Evolutionary conservation across 129 eudicot genomes (phyloP).

Genomic region (Artemisia argyi): DNA sequence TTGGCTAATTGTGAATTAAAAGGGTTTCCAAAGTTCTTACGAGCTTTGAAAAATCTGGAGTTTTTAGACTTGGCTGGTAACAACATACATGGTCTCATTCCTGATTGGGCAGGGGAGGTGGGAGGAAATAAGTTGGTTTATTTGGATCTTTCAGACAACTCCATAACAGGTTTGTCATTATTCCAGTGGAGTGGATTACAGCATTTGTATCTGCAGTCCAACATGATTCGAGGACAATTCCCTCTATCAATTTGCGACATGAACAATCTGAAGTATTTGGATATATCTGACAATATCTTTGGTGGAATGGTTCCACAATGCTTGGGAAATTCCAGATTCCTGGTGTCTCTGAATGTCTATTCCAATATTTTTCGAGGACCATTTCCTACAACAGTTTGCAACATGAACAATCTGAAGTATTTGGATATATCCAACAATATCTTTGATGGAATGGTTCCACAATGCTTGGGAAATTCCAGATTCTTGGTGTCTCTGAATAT

Average conservation of each 20-base stretch:
- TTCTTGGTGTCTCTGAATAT: no score
- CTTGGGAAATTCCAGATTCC: slow-evolving; percentile 20
- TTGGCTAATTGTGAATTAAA: slow-evolving; percentile 6
- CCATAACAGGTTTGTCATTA: slow-evolving; percentile 1
- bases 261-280: not conserved
- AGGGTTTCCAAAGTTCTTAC: slow-evolving; percentile 8
- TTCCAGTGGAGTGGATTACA: not conserved
- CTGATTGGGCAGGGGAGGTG: slow-evolving; percentile 3
- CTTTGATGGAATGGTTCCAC: no score
- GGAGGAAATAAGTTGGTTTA: slow-evolving; percentile 2
- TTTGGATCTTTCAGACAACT: slow-evolving; percentile 20
- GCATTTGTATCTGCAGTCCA: slow-evolving; percentile 9
- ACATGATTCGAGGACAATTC: slow-evolving; percentile 9
- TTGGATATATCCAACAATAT: no score
- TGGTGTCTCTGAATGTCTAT: no score
- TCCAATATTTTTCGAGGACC: no score
- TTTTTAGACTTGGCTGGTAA: slow-evolving; percentile 8
- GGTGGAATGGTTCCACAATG: slow-evolving; percentile 11
- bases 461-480: no score
- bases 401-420: no score
- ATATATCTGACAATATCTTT: slow-evolving; percentile 1
- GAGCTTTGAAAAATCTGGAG: not conserved
- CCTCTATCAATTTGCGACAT: not conserved
- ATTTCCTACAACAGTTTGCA: no score
- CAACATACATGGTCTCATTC: not conserved